Base-by-base conservation (phyloP, 768 basidiomycete species). In the Auricularia sp. region DNA sequence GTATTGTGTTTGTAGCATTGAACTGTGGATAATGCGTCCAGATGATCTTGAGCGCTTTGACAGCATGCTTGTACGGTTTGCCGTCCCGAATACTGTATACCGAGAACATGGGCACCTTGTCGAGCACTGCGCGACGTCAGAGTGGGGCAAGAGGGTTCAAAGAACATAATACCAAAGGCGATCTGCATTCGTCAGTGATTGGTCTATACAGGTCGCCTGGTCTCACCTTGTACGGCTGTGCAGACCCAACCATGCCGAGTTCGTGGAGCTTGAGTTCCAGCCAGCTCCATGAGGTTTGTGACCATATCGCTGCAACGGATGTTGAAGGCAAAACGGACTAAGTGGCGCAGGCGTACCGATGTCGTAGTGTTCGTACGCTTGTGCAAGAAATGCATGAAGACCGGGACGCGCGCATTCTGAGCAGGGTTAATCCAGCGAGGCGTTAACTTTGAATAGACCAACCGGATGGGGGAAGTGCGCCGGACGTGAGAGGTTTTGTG, bases 211-310 rank as follows among this genome's bases (percentile, higher is more conserved):
- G 5, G 3, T 21, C 23, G 7, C 53, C 29, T 3, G 64, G 23
- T 54, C 69, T 11, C 44, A 88, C 90, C 77, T 90, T 83, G 71
- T 93, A 93, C 69, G 81, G 84, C 68, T 80, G 78, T 61, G 80
- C 77, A 0, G 83, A 82, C 14, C 91, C 92, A 18, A 93, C 74
- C 86, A 94, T 91, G 18, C 85, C 90, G 8, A 94, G 79, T 73
- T 94, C 93, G 12, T 90, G 86, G 7, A 96, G 79, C 73, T 93
- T 95, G 16, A 86, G 84, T 76, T 93, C 91, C 18, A 93, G 78
- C 91, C 91, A 93, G 61, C 90, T 79, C 92, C 92, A 93, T 67
- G 84, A 87, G 3, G 92, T 93, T 71, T 91, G 89, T 1, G 86
- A 87, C 88, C 87, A 89, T 29, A 59, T 59, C 7, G 60, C 59